Conservation (phyloP, 768 basidiomycete genomes). For the Xanthoconium purpureum region DNA sequence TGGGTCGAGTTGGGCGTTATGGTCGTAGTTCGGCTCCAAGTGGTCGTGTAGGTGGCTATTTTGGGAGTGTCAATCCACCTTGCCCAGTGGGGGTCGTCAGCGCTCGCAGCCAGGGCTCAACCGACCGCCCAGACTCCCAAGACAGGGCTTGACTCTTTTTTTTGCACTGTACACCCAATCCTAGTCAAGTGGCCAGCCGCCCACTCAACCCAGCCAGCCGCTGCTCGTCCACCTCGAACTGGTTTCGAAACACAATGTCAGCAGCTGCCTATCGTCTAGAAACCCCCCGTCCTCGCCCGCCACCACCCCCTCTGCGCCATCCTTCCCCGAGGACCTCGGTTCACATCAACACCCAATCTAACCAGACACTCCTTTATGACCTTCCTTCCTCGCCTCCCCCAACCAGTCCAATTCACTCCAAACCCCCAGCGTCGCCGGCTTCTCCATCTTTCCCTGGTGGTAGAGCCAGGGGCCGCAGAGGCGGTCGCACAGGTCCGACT, state of each 20-base stretch:
- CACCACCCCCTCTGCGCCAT: conserved; percentile 58
- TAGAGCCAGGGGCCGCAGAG: conserved; percentile 49
- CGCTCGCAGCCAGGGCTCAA: conserved; percentile 31
- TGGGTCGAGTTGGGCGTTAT: not conserved
- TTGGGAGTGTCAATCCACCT: conserved; percentile 17
- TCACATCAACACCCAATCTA: conserved; percentile 41
- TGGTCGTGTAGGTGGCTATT: too few relatives aligned
- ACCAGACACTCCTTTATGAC: conserved; percentile 72
- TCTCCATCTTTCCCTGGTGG: conserved; percentile 52
- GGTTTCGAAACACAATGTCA: conserved; percentile 48
- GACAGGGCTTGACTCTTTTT: conserved; percentile 3
- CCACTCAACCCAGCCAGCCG: not conserved
- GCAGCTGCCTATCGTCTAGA: conserved; percentile 63
- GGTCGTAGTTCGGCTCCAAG: conserved; percentile 6
- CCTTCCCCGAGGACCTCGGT: conserved; percentile 45
- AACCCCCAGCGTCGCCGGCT: conserved; percentile 48
- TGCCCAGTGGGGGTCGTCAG: conserved; percentile 27
- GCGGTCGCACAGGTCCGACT: conserved; percentile 46
- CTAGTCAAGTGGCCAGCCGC: conserved; percentile 17
- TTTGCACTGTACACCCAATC: conserved; percentile 19
- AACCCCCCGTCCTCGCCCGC: conserved; percentile 55
- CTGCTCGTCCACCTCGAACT: conserved; percentile 29
- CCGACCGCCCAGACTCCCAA: conserved; percentile 13
- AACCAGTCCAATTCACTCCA: conserved; percentile 45
- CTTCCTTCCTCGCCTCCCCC: conserved; percentile 61